Conservation (phyloP, 176 grass and related monocot species). For the Oryza australiensis region DNA sequence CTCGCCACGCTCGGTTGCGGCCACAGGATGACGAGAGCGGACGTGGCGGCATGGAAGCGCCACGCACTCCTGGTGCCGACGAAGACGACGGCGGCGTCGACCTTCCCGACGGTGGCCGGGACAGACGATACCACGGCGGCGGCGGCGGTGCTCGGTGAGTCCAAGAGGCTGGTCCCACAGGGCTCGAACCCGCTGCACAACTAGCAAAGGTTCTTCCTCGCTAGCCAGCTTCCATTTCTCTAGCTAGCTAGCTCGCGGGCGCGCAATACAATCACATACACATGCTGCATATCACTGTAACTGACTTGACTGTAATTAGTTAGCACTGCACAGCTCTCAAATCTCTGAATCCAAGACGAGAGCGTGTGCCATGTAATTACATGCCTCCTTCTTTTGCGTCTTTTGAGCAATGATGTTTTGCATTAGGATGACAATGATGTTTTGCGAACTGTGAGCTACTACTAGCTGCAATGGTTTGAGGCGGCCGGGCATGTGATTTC, state of each 20-base stretch:
- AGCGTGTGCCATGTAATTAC: slow-evolving; percentile 27
- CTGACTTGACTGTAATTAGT: slow-evolving; percentile 49
- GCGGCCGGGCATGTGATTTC: not conserved
- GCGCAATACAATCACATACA: slow-evolving; percentile 12
- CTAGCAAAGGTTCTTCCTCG: slow-evolving; percentile 53
- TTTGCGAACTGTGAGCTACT: not conserved
- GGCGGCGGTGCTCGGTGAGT: slow-evolving; percentile 36
- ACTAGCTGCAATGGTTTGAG: not conserved
- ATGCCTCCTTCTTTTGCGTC: slow-evolving; percentile 7
- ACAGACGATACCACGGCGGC: slow-evolving; percentile 23
- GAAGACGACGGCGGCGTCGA: not conserved
- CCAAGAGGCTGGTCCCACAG: slow-evolving; percentile 84
- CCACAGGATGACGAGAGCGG: slow-evolving; percentile 38
- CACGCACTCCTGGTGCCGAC: not conserved
- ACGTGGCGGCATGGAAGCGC: slow-evolving; percentile 32
- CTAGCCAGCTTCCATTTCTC: slow-evolving; percentile 12
- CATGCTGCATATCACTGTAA: not conserved
- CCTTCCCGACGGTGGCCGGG: not conserved
- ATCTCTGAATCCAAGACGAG: slow-evolving; percentile 4
- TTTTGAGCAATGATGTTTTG: not conserved
- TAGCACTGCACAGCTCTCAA: slow-evolving; percentile 25
- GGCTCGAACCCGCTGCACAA: slow-evolving; percentile 97
- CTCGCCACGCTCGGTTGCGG: slow-evolving; percentile 47
- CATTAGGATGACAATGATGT: not conserved
- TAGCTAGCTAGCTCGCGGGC: not conserved